Percentiles rank a stretch among this genome's conserved stretches.
Evolutionary conservation across 805 yeast species (phyloP).

Genomic region (Helenozyma baotianmanensis): DNA sequence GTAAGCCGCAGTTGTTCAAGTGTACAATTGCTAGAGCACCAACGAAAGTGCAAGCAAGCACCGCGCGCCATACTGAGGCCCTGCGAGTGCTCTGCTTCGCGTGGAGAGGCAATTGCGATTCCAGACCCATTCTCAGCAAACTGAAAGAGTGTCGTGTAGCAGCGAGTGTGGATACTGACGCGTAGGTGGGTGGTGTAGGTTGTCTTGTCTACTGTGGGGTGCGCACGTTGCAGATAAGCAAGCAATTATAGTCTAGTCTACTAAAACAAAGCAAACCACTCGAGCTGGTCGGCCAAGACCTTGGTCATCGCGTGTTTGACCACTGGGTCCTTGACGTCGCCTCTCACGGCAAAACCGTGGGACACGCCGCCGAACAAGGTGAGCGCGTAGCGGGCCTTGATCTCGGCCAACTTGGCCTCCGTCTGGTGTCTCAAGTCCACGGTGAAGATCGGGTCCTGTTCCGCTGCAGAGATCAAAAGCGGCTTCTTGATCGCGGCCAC

Average conservation of each 20-base stretch:
- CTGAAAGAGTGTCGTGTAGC: too few relatives aligned
- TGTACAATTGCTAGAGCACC: too few relatives aligned
- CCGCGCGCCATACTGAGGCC: too few relatives aligned
- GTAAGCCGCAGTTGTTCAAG: background rate
- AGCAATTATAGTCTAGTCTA: too few relatives aligned
- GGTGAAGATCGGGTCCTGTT: slow-evolving; percentile 60
- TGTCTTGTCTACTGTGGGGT: too few relatives aligned
- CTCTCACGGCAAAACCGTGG: slow-evolving; percentile 83
- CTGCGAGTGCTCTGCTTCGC: too few relatives aligned
- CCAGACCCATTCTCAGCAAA: too few relatives aligned
- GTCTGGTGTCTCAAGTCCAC: slow-evolving; percentile 58
- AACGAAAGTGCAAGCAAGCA: too few relatives aligned
- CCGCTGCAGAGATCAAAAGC: slow-evolving; percentile 69
- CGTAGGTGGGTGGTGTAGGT: too few relatives aligned
- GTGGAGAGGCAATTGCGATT: too few relatives aligned
- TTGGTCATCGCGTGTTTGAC: slow-evolving; percentile 66
- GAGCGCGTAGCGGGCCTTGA: slow-evolving; percentile 53
- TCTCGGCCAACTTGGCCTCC: slow-evolving; percentile 48
- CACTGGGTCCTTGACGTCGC: slow-evolving; percentile 53
- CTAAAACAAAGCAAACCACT: slow-evolving; percentile 9
- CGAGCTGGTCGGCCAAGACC: slow-evolving; percentile 45
- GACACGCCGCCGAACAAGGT: slow-evolving; percentile 56
- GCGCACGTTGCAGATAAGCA: too few relatives aligned
- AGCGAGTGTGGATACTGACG: too few relatives aligned
- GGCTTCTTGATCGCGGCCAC: slow-evolving; percentile 59